phyloP scores from a whole-genome alignment of 345 rosid genomes.

The Euphorbia lathyris region DNA sequence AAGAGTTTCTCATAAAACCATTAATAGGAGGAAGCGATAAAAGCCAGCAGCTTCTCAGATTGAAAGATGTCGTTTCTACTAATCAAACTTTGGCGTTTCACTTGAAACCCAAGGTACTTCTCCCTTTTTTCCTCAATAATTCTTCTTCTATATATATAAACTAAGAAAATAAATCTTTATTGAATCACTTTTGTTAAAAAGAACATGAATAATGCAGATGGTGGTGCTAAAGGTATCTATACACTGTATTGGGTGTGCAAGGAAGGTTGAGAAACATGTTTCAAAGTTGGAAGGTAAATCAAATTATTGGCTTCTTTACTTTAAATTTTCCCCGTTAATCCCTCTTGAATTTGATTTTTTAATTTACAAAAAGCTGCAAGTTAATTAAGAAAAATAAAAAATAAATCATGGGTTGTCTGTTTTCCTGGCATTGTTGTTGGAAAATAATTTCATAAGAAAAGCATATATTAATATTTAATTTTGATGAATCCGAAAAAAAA shows the following conservation, averaged over 20 bases:
- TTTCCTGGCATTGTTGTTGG: neutral
- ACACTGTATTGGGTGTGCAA: constrained; percentile 93
- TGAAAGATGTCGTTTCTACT: constrained; percentile 62
- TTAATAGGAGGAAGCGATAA: constrained; percentile 36
- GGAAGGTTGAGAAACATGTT: constrained; percentile 85
- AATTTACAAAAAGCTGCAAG: neutral
- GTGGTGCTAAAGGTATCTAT: constrained; percentile 84
- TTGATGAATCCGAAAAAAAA: neutral
- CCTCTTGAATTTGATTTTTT: too few relatives aligned
- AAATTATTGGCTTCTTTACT: neutral
- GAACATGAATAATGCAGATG: constrained; percentile 36
- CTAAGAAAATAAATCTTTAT: neutral
- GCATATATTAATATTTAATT: too few relatives aligned
- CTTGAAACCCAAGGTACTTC: constrained; percentile 73
- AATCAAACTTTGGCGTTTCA: constrained; percentile 80
- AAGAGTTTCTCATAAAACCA: constrained; percentile 31
- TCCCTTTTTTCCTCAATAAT: neutral
- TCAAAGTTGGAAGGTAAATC: constrained; percentile 71
- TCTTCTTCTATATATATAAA: too few relatives aligned
- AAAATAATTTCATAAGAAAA: too few relatives aligned
- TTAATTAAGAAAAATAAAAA: neutral
- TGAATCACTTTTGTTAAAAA: too few relatives aligned
- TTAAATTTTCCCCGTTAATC: too few relatives aligned
- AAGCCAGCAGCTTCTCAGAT: constrained; percentile 29
- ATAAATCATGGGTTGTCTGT: too few relatives aligned